Conservation (phyloP, 2,329 filamentous ascomycete species). For the Monosporascus sp. region DNA sequence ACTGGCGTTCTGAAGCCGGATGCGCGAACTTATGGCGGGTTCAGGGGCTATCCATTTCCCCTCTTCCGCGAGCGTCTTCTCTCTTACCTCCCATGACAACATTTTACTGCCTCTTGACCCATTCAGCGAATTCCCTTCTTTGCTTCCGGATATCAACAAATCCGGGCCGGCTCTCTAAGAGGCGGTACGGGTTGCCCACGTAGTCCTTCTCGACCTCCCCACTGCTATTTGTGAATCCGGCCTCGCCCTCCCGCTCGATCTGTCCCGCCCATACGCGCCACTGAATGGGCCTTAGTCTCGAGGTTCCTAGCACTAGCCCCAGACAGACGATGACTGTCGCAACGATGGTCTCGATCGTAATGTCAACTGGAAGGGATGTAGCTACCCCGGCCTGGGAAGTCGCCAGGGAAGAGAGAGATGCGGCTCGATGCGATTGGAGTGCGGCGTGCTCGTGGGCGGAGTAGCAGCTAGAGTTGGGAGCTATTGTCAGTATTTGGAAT, state of each 20-base stretch:
- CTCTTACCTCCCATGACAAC: background rate
- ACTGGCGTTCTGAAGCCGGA: background rate
- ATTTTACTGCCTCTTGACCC: slow-evolving; percentile 47
- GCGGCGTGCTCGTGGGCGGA: slow-evolving; percentile 89
- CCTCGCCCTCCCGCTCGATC: slow-evolving; percentile 70
- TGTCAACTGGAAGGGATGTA: slow-evolving; percentile 70
- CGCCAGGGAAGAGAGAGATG: slow-evolving; percentile 40
- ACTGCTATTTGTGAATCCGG: slow-evolving; percentile 49
- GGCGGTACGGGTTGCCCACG: slow-evolving; percentile 71
- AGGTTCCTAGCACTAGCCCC: slow-evolving; percentile 74
- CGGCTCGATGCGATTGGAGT: slow-evolving; percentile 54
- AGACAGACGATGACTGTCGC: slow-evolving; percentile 76
- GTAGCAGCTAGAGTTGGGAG: slow-evolving; percentile 65
- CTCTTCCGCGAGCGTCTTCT: background rate
- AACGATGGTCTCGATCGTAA: slow-evolving; percentile 77
- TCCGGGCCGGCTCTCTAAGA: slow-evolving; percentile 72
- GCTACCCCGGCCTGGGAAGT: slow-evolving; percentile 35
- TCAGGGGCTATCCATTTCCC: background rate
- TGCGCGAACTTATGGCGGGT: background rate
- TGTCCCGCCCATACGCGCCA: slow-evolving; percentile 79
- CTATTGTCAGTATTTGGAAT: slow-evolving; percentile 8
- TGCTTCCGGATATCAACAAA: slow-evolving; percentile 86
- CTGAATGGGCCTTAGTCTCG: slow-evolving; percentile 76
- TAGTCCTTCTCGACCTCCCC: slow-evolving; percentile 66
- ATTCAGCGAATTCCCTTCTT: slow-evolving; percentile 72